Conservation (phyloP, 306 rosid species). For the Citrullus mucosospermus region DNA sequence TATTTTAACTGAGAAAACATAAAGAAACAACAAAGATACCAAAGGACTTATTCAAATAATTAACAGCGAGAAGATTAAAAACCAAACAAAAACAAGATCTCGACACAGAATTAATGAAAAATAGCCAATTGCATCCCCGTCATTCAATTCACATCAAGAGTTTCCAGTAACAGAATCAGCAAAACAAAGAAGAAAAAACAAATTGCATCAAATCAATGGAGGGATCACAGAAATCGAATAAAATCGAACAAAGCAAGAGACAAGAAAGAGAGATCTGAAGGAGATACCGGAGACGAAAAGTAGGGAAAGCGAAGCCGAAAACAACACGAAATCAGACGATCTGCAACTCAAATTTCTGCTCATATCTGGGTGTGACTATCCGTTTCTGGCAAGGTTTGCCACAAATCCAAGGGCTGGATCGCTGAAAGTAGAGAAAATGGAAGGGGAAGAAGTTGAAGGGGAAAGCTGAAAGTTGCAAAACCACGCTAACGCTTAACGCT, state of each 20-base stretch:
- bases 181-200: background rate
- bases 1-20: background rate
- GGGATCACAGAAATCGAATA: background rate
- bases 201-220: background rate
- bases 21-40: background rate
- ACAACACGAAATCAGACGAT: conserved; percentile 16
- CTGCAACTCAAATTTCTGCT: conserved; percentile 21
- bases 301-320: conserved; percentile 21
- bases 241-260: background rate
- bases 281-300: conserved; percentile 33
- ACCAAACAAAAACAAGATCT: background rate
- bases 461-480: conserved; percentile 1
- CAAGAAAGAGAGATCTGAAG: conserved; percentile 12
- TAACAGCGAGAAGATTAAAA: background rate
- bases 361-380: conserved; percentile 17
- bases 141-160: too few relatives aligned
- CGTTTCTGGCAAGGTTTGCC: background rate
- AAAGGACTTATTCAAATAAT: background rate
- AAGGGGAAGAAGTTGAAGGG: background rate
- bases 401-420: background rate
- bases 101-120: background rate
- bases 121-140: background rate
- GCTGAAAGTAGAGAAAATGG: conserved; percentile 1
- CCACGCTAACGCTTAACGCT: background rate
- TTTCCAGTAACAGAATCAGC: background rate